Base-by-base conservation (phyloP, 768 basidiomycete species). In the Hortiboletus flavorubellus region DNA sequence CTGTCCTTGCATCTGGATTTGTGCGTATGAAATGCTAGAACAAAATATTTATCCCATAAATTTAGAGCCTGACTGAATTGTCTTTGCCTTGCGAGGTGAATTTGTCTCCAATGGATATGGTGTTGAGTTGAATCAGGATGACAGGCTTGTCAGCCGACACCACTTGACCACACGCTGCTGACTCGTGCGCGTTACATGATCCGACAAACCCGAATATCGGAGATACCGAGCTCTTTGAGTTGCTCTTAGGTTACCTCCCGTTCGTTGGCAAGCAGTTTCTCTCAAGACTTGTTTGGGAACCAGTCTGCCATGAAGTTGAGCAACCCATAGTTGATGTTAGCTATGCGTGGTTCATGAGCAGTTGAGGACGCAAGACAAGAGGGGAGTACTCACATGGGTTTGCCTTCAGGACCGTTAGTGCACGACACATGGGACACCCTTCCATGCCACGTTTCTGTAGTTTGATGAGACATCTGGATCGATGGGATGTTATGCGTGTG, bases 271-370 rank as follows among this genome's bases (percentile, higher is more conserved):
- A 78, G 82, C 44, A 83, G 73, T 68, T 97, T 97, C 62, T 78
- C 78, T 54, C 77, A 81, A 15, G 91, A 78, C 67, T 97, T 95
- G 14, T 81, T 66, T 0, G 95, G 93, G 70, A 98, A 98, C 92
- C 93, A 97, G 62, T 89, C 85, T 54, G 87, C 79, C 86, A 97
- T 91, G 62, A 93, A 93, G 60, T 91, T 89, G 44, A 88, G 74
- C 44, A 92, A 67, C 2, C 84, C 89, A 79, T 83, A 84, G 63
- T 93, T 90, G 15, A 93, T 80, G 63, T 92, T 93, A 3, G 79
- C 89, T 91, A 46, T 5, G 55, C n/a, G 55, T 15, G 43, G 46
- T 33, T 9, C 33, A 23, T 58, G 34, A 55, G 49, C 16, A 31
- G 30, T 10, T 14, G 40, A 29, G 8, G 14, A 18, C 5, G 16